A percentile compares a stretch with the other conserved stretches of the same genome.
These are phyloP conservation scores for Achaetomium macrosporum DNA, from an alignment of 2,329 filamentous ascomycete species.

Conservation along the genomic window DNA sequence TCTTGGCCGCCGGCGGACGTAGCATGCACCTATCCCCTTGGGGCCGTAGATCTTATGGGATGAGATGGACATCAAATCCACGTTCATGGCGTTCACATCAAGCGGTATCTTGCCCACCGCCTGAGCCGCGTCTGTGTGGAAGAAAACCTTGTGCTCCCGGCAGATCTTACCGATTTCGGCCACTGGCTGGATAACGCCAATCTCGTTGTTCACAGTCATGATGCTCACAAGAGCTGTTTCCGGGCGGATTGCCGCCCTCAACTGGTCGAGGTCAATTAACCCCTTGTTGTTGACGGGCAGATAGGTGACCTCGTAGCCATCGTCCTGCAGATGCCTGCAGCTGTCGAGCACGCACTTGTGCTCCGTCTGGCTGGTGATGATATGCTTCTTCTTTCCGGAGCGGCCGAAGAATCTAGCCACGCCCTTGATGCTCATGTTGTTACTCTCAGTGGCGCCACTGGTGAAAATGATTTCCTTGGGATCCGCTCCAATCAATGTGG, in stretches of 20 bases:
- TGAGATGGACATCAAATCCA: conserved; percentile 98
- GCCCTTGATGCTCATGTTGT: conserved; percentile 99
- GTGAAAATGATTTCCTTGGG: conserved; percentile 99
- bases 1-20: conserved; percentile 83
- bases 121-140: conserved; percentile 95
- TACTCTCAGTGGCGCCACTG: conserved; percentile 94
- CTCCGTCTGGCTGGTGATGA: conserved; percentile 95
- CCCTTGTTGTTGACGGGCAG: conserved; percentile 83
- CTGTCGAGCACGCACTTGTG: conserved; percentile 99
- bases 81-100: conserved; percentile 95
- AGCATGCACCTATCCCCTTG: conserved; percentile 95
- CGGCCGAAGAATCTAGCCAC: conserved; percentile 93
- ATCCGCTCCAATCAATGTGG: conserved; percentile 84
- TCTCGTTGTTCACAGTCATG: conserved; percentile 99
- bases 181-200: conserved; percentile 95
- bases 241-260: conserved; percentile 83
- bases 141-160: conserved; percentile 88
- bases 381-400: conserved; percentile 94
- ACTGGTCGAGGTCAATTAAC: conserved; percentile 74
- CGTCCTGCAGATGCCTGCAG: conserved; percentile 92
- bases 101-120: conserved; percentile 98
- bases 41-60: conserved; percentile 98
- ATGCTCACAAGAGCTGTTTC: conserved; percentile 92
- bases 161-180: conserved; percentile 91
- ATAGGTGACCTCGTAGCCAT: conserved; percentile 96